Evolutionary conservation across 2,329 filamentous ascomycete genomes (phyloP), one percentile per base, ranked within the genome.

Genomic region (Lecanicillium sp.): DNA sequence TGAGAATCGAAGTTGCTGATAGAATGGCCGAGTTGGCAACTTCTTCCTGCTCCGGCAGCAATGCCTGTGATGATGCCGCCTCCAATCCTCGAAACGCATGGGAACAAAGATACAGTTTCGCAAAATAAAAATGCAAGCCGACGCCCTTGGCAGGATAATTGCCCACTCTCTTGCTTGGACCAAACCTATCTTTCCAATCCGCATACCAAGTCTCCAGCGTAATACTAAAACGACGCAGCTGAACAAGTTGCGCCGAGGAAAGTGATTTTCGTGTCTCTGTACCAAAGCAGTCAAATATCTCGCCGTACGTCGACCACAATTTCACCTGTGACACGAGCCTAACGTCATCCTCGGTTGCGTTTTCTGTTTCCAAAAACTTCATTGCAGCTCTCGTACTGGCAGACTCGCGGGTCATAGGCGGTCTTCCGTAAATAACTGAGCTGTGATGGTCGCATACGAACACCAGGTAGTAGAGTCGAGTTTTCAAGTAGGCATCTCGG

Each of bases 101-200:
- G 2, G 56, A 57, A 39, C 50, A 56, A 16, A 58, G 51, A 37
- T 57, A 56, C 7, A 59, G 50, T 40, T 56, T 58, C 8, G 56
- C 56, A 43, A 57, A 58, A 41, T 58, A 49, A 38, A 54, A 55
- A 40, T 59, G 55, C 11, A 59, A 42, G 5, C 43, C 40, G 11
- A 58, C 54, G 8, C 56, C 55, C 40, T 58, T 57, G 14, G 43
- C 45, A 5, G 55, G 54, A 35, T 56, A 57, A 35, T 57, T 57
- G n/a, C 54, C 55, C n/a, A 58, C 51, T 31, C 50, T 45, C 5
- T 40, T 43, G 29, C 54, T 55, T 3, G 43, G 45, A 6, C 33
- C 39, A 28, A 51, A 51, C n/a, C 40, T 32, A 8, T 51, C 49
- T 2, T 31, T 40, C 50, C 50, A 53, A 28, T 53, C 49, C 1